phyloP scores from a whole-genome alignment of 371 early-diverging fungal genomes.

The Nematocida sp. region DNA sequence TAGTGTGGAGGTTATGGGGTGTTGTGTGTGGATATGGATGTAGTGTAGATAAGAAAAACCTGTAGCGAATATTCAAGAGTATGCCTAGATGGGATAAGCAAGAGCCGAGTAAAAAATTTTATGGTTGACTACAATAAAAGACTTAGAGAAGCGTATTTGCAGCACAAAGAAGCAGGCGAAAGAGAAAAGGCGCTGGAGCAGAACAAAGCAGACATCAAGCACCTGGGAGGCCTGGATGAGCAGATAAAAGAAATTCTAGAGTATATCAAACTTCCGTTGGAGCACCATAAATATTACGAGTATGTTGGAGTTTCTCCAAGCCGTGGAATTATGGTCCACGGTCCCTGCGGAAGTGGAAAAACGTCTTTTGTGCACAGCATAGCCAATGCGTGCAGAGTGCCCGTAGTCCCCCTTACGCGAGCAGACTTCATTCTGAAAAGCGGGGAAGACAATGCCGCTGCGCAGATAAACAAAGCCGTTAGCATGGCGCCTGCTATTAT shows the following conservation, averaged over 20 bases:
- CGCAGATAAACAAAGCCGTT: constrained; percentile 54
- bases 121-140: constrained; percentile 46
- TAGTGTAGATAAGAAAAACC: no score
- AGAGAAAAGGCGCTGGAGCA: constrained; percentile 22
- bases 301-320: constrained; percentile 48
- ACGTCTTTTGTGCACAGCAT: constrained; percentile 55
- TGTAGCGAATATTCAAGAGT: no score
- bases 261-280: constrained; percentile 16
- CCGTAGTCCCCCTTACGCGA: constrained; percentile 28
- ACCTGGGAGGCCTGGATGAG: constrained; percentile 11
- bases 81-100: no score
- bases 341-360: constrained; percentile 62
- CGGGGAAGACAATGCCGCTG: constrained; percentile 40
- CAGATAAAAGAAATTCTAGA: constrained; percentile 34
- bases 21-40: no score
- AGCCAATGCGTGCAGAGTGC: constrained; percentile 53
- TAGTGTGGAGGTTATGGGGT: no score
- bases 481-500: constrained; percentile 51
- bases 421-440: constrained; percentile 44
- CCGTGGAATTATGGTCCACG: constrained; percentile 55
- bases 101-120: not conserved
- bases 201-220: constrained; percentile 1
- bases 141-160: constrained; percentile 31
- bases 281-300: constrained; percentile 46
- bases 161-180: not conserved